Base-by-base conservation (phyloP, 192 early-diverging fungal genomes). In the Chytriomyces sp. region DNA sequence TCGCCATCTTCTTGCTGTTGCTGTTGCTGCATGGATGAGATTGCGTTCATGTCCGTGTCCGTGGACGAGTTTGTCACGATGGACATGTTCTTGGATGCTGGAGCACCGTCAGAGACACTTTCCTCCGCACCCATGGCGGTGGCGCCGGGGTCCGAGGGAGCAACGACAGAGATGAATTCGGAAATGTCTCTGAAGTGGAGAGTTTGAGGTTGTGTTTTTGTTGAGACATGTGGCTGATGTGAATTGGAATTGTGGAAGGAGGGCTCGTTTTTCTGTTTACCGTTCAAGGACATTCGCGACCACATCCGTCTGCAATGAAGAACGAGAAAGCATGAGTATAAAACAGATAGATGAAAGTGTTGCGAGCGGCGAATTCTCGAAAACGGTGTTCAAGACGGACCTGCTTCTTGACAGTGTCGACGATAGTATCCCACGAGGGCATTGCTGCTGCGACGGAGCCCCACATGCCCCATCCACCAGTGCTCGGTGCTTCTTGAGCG, bases 331-430 rank as follows among this genome's bases (percentile, higher is more conserved):
- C 3, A 35, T 35, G 35, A 35, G 35, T 2, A 3, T 57, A 57
- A 20, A 57, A 0, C 20, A 13, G 53, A 57, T 57, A 5, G n/a
- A n/a, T n/a, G n/a, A n/a, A 57, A n/a, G 13, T n/a, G 20, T 0
- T n/a, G 20, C 13, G 53, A 57, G 20, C 16, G 20, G 20, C 16
- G 20, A 57, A 57, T 20, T n/a, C 16, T n/a, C 13, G 53, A 57
- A 57, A 3, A 20, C 16, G 53, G 20, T 57, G 20, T n/a, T 20
- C 16, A 57, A 57, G 20, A 60, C 53, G 0, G 10, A 67, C 78
- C 81, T 82, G 85, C 69, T 86, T 86, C 78, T 84, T 84, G 49
- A 86, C 82, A 7, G 79, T 76, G 35, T 84, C 82, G 5, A 86
- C 85, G 47, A 85, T 64, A 3, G 59, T 67, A 7, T 77, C 53